Base-by-base conservation (phyloP, 352 stramenopile genomes). In the Pythium chondricola region DNA sequence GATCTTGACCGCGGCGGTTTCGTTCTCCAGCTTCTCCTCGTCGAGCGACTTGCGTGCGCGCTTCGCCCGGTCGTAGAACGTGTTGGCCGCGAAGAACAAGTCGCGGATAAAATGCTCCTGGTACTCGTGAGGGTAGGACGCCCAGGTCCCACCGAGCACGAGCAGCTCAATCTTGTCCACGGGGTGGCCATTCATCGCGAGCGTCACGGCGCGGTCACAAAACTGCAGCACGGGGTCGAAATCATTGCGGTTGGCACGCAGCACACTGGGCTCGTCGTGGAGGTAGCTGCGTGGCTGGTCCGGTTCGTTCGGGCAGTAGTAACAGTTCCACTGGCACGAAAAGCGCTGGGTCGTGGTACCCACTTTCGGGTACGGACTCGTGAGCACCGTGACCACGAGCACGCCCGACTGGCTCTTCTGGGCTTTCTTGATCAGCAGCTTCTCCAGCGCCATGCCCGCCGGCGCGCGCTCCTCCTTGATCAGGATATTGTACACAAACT, bases 251-350 rank as follows among this genome's bases (percentile, higher is more conserved):
- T 97, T 97, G n/a, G 90, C 90, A 40, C 90, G 79, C 44, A 96
- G 55, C 44, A 97, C 86, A 39, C 85, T 95, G 14, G 90, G 90
- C 47, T 97, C 90, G 52, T 97, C 88, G 65, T 96, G 88, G 42
- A 97, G 66, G 65, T 97, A 97, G 60, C 80, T 95, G 30, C 88
- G 79, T 17, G 90, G 88, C 61, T 97, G 87, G 9, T 79, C 83
- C 0, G 88, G 88, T 39, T 97, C 85, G 56, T 97, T 97, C 4
- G 90, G 89, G 58, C 90, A 97, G 61, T 97, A 97, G 75, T 96
- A 96, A 64, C 90, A 97, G 56, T 97, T 97, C 85, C 90, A 96
- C 65, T 97, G 85, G 62, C 89, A 97, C 51, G 77, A 93, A 47
- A 97, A 97, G 21, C 71, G 74, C 65, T 97, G 89, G 31, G 58